phyloP scores from a whole-genome alignment of 2,329 filamentous ascomycete genomes.

The Colletotrichum lini region DNA sequence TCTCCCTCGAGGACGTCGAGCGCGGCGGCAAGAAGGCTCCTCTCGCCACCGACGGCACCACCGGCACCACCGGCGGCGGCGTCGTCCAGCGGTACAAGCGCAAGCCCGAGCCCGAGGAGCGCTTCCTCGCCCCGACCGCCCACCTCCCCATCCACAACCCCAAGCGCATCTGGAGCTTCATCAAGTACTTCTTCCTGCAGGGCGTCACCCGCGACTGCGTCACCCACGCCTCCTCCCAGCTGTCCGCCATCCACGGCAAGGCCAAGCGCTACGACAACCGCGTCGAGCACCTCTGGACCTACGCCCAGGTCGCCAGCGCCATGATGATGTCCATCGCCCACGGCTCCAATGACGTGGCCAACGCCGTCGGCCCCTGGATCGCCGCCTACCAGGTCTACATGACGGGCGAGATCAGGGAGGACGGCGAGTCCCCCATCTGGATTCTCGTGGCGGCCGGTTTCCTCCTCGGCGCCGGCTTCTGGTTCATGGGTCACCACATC shows the following conservation, averaged over 20 bases:
- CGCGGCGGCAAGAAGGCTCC: constrained; percentile 49
- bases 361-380: constrained; percentile 58
- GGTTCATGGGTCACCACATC: constrained; percentile 58
- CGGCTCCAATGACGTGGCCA: constrained; percentile 60
- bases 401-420: constrained; percentile 49
- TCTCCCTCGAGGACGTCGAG: constrained; percentile 50
- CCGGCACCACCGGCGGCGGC: not conserved
- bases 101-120: constrained; percentile 53
- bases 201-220: constrained; percentile 46
- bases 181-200: constrained; percentile 45
- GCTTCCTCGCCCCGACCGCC: constrained; percentile 40
- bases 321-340: constrained; percentile 60
- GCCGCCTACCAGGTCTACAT: constrained; percentile 54
- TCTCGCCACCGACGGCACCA: too few relatives aligned
- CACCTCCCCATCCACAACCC: constrained; percentile 43
- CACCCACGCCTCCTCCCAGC: constrained; percentile 48
- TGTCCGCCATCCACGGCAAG: constrained; percentile 44
- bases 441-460: constrained; percentile 55
- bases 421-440: constrained; percentile 55
- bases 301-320: constrained; percentile 56
- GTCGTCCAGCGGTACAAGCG: constrained; percentile 56
- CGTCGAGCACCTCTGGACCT: constrained; percentile 64
- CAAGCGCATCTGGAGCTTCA: constrained; percentile 38
- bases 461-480: constrained; percentile 56
- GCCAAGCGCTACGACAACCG: constrained; percentile 60